A percentile compares a stretch with the other conserved stretches of the same genome.
Evolutionary conservation across 495 filamentous ascomycete genomes (phyloP).

Genomic region (Penicillium verhagenii): DNA sequence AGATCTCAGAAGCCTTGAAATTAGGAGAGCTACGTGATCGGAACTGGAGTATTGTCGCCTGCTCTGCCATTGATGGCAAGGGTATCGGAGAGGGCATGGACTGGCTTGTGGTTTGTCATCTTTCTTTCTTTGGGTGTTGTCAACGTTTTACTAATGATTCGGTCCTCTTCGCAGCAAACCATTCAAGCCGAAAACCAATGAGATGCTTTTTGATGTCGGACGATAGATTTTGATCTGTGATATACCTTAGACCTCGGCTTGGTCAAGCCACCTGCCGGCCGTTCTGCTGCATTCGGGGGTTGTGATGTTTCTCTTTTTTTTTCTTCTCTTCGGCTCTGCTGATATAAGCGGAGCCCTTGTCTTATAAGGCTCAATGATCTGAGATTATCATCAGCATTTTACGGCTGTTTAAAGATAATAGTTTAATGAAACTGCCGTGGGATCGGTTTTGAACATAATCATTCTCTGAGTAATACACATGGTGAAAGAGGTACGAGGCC

Average conservation of each 20-base stretch:
- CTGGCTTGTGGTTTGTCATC: slow-evolving; percentile 85
- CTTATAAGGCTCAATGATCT: slow-evolving; percentile 41
- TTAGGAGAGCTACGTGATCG: slow-evolving; percentile 88
- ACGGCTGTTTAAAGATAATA: slow-evolving; percentile 36
- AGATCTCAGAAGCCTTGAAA: slow-evolving; percentile 90
- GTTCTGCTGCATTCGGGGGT: slow-evolving; percentile 25
- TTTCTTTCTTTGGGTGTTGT: not conserved
- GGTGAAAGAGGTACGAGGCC: not conserved
- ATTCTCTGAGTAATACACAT: not conserved
- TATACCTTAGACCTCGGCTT: slow-evolving; percentile 29
- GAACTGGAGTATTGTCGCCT: slow-evolving; percentile 99
- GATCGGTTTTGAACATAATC: not conserved
- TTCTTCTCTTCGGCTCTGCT: slow-evolving; percentile 30
- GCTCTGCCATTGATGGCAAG: slow-evolving; percentile 91
- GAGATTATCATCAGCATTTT: slow-evolving; percentile 17
- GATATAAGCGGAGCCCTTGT: slow-evolving; percentile 30
- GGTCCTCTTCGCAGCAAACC: slow-evolving; percentile 37
- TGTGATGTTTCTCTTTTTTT: slow-evolving; percentile 20
- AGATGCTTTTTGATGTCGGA: slow-evolving; percentile 34
- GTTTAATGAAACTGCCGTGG: slow-evolving; percentile 34
- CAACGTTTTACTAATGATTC: slow-evolving; percentile 12
- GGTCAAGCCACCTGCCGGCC: slow-evolving; percentile 12
- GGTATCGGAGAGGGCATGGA: slow-evolving; percentile 97
- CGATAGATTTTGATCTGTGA: slow-evolving; percentile 39
- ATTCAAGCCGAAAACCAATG: slow-evolving; percentile 49